These are phyloP conservation scores for Pseudocercospora fuligena DNA, from an alignment of 2,329 filamentous ascomycete species.

Conservation along the genomic window DNA sequence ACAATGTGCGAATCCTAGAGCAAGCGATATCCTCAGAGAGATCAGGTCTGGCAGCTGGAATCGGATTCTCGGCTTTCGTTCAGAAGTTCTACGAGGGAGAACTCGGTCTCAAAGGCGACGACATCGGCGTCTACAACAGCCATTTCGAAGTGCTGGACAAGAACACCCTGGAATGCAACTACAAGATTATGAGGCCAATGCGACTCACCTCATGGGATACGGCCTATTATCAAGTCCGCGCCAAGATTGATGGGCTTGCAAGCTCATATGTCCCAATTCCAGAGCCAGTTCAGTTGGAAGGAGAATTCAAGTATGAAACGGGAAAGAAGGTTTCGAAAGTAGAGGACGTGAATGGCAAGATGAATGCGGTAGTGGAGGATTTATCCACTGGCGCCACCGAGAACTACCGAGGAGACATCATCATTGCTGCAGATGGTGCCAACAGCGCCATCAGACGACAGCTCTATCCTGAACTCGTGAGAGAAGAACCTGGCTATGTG, in stretches of 20 bases:
- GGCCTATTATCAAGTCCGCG: constrained; percentile 27
- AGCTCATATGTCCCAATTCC: constrained; percentile 24
- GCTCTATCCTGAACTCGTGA: constrained; percentile 22
- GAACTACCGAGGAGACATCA: constrained; percentile 23
- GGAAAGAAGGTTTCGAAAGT: constrained; percentile 23
- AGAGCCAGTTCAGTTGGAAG: constrained; percentile 13
- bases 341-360: constrained; percentile 5
- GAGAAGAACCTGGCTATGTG: constrained; percentile 31
- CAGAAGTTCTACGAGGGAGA: constrained; percentile 29
- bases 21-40: constrained; percentile 27
- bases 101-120: constrained; percentile 23
- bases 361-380: constrained; percentile 20
- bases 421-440: constrained; percentile 34
- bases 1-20: constrained; percentile 47
- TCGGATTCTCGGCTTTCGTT: constrained; percentile 24
- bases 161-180: constrained; percentile 16
- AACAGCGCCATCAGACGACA: constrained; percentile 28
- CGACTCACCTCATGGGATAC: constrained; percentile 29
- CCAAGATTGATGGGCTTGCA: constrained; percentile 29
- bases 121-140: constrained; percentile 19
- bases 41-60: constrained; percentile 30
- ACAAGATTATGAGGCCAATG: constrained; percentile 9
- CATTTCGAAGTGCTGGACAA: constrained; percentile 24
- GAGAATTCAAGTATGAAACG: constrained; percentile 12
- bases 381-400: constrained; percentile 11